Evolutionary conservation across 352 stramenopile genomes (phyloP).

Genomic region (Phytophthora aleatoria): DNA sequence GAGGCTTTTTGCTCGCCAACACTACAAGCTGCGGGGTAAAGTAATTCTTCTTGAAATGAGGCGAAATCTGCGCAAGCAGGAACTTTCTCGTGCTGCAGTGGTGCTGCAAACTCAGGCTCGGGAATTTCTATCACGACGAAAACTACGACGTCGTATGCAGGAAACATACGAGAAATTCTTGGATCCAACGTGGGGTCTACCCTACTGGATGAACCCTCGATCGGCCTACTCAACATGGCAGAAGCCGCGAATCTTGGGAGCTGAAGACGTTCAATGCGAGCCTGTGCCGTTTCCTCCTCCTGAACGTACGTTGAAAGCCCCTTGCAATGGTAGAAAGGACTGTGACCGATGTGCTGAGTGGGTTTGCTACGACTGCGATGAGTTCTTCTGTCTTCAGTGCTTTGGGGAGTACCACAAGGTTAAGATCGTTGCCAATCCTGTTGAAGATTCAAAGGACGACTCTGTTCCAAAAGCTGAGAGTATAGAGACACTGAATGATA

Average conservation of each 20-base stretch:
- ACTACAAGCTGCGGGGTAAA: conserved; percentile 28
- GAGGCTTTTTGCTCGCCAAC: conserved; percentile 31
- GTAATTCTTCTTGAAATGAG: conserved; percentile 33
- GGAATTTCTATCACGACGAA: conserved; percentile 37
- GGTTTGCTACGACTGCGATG: conserved; percentile 64
- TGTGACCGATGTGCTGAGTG: conserved; percentile 59
- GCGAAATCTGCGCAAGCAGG: conserved; percentile 18
- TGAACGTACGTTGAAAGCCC: conserved; percentile 43
- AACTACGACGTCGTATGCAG: conserved; percentile 39
- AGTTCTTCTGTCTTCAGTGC: conserved; percentile 59
- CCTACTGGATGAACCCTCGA: conserved; percentile 76
- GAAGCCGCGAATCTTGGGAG: conserved; percentile 54
- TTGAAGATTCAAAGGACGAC: not conserved
- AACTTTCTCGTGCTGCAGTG: conserved; percentile 26
- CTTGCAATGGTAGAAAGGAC: conserved; percentile 46
- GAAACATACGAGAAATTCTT: conserved; percentile 75
- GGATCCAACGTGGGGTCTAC: conserved; percentile 59
- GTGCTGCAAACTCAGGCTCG: conserved; percentile 43
- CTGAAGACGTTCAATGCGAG: conserved; percentile 57
- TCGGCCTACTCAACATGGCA: conserved; percentile 74
- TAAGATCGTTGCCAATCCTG: conserved; percentile 17
- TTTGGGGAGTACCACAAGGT: conserved; percentile 47
- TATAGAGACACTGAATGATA: not conserved
- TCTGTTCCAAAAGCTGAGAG: not conserved
- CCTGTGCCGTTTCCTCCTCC: conserved; percentile 51